These are phyloP conservation scores for Rhizopogon sp. DNA, from an alignment of 768 basidiomycete species.

Conservation along the genomic window DNA sequence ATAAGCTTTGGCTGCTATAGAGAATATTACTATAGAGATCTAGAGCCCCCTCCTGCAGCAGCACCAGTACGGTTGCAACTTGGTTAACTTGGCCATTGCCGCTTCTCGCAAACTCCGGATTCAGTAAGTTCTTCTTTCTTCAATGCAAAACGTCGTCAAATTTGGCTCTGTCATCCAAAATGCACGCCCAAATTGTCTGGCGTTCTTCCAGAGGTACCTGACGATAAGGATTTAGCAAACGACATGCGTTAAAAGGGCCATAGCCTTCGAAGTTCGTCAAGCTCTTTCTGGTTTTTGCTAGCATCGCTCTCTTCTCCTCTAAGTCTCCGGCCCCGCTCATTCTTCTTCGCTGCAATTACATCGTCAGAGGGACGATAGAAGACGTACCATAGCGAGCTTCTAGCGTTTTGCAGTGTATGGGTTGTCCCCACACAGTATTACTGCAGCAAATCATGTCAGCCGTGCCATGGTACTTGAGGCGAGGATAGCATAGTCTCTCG, in stretches of 20 bases:
- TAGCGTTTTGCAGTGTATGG: slow-evolving; percentile 39
- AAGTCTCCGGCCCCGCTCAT: slow-evolving; percentile 60
- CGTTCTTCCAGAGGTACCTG: slow-evolving; percentile 64
- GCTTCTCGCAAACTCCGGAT: slow-evolving; percentile 60
- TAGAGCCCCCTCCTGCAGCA: slow-evolving; percentile 73
- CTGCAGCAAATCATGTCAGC: slow-evolving; percentile 21
- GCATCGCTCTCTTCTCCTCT: slow-evolving; percentile 46
- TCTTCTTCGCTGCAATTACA: slow-evolving; percentile 52
- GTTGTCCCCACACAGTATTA: slow-evolving; percentile 25
- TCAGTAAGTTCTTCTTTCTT: slow-evolving; percentile 62
- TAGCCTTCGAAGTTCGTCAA: slow-evolving; percentile 45
- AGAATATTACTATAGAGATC: slow-evolving; percentile 75
- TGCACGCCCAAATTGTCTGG: slow-evolving; percentile 53
- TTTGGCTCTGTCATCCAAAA: slow-evolving; percentile 73
- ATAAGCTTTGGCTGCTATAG: slow-evolving; percentile 62
- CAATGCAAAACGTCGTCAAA: slow-evolving; percentile 71
- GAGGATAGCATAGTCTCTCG: too few relatives aligned
- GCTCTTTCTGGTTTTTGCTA: slow-evolving; percentile 47
- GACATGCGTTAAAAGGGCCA: too few relatives aligned
- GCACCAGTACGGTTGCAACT: slow-evolving; percentile 42
- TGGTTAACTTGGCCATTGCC: slow-evolving; percentile 35
- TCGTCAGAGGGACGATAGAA: background rate
- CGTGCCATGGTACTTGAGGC: slow-evolving; percentile 15
- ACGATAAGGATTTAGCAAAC: background rate
- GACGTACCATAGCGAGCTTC: slow-evolving; percentile 74